Evolutionary conservation across 2,329 filamentous ascomycete genomes (phyloP), one percentile per base, ranked within the genome.

Genomic region (Diaporthe australafricana): DNA sequence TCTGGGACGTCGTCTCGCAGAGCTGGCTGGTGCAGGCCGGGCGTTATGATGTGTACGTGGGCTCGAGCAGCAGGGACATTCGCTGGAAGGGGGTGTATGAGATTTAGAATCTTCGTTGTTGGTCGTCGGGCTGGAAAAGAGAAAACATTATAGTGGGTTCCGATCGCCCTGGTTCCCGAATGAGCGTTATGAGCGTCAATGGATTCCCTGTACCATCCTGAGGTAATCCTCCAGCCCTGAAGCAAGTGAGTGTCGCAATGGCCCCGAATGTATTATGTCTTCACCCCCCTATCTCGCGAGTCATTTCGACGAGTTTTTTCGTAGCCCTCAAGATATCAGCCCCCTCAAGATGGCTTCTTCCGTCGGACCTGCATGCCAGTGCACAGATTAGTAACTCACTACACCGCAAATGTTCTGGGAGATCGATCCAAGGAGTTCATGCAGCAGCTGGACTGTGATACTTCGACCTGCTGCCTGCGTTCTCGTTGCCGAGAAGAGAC

Each of bases 1-100:
- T 89, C 2, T 93, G 91, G 91, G 89, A 93, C 76, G 86, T 89
- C 5, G 81, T 79, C 0, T 80, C 81, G 16, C 89, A 92, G 81
- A 83, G 86, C 72, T 93, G 91, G 91, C 80, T 83, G 14, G 71
- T 89, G 14, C 83, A 84, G 67, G 72, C 77, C 2, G 86, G 85
- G 0, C 78, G 79, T 60, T 87, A 87, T 70, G 76, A 70, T 0
- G 72, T 88, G 0, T 84, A 81, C 67, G 79, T 87, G 0, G 86
- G 86, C 3, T 81, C 82, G 9, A 87, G 86, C 55, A 87, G 85
- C 75, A 79, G 85, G 20, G 82, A 87, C 68, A 73, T 79, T 63
- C 73, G 78, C 62, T 60, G 76, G 62, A 38, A 63, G 16, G 74
- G 71, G 25, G 57, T 30, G 5, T 40, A 76, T 65, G 63, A 53